Conservation (phyloP, 1,139 yeast species). For the Taphrina flavorubra region DNA sequence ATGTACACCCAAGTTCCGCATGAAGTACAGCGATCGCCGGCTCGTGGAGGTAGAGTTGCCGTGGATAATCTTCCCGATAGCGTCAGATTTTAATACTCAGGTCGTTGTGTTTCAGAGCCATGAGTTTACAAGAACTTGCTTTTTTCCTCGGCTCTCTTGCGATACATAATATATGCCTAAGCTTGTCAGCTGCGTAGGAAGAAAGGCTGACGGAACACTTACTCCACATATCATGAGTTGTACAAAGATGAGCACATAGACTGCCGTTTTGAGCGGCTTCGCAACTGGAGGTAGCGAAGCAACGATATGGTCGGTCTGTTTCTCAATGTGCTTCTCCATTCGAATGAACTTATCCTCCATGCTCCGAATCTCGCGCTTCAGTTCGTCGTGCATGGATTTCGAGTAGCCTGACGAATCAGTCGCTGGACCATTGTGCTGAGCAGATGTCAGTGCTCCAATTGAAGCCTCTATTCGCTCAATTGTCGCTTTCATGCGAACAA, state of each 20-base stretch:
- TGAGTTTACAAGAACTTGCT: slow-evolving; percentile 17
- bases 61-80: not conserved
- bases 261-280: slow-evolving; percentile 20
- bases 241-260: slow-evolving; percentile 26
- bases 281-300: slow-evolving; percentile 22
- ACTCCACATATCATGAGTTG: slow-evolving; percentile 31
- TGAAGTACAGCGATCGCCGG: no score
- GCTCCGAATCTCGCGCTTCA: slow-evolving; percentile 15
- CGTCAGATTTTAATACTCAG: no score
- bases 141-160: slow-evolving; percentile 21
- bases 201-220: not conserved
- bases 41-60: not conserved
- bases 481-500: slow-evolving; percentile 9
- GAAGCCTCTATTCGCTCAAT: slow-evolving; percentile 14
- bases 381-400: slow-evolving; percentile 15
- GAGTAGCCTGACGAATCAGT: slow-evolving; percentile 2
- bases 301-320: slow-evolving; percentile 28
- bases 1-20: no score
- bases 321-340: slow-evolving; percentile 26
- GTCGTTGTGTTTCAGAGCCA: not conserved
- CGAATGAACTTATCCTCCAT: slow-evolving; percentile 23
- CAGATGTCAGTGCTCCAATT: not conserved
- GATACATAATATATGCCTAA: slow-evolving; percentile 25
- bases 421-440: not conserved
- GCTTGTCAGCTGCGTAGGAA: not conserved